A percentile compares a stretch with the other conserved stretches of the same genome.
Evolutionary conservation across 495 filamentous ascomycete genomes (phyloP).

Genomic region (Penicillium paradoxum): DNA sequence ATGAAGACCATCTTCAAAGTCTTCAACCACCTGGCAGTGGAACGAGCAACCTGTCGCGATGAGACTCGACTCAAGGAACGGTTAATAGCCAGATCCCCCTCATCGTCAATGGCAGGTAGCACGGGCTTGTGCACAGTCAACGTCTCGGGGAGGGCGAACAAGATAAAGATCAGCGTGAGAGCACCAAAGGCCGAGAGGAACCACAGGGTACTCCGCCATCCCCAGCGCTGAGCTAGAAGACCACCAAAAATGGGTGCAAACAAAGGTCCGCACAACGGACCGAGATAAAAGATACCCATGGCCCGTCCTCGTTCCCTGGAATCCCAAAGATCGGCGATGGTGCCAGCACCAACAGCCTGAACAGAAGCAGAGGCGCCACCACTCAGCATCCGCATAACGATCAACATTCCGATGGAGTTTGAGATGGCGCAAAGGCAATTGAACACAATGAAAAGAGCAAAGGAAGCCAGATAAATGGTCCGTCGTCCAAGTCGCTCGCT

Average conservation of each 20-base stretch:
- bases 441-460: conserved; percentile 74
- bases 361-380: conserved; percentile 85
- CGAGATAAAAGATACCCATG: conserved; percentile 93
- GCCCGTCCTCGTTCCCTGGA: conserved; percentile 70
- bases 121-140: conserved; percentile 31
- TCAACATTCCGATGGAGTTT: conserved; percentile 75
- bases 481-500: conserved; percentile 78
- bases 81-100: conserved; percentile 17
- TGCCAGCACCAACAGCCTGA: conserved; percentile 89
- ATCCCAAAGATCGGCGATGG: conserved; percentile 91
- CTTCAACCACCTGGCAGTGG: conserved; percentile 48
- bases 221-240: conserved; percentile 60
- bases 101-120: conserved; percentile 11
- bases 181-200: conserved; percentile 77
- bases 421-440: conserved; percentile 68
- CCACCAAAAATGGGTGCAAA: conserved; percentile 86
- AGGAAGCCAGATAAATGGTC: conserved; percentile 81
- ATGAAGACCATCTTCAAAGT: conserved; percentile 63
- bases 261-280: conserved; percentile 81
- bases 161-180: conserved; percentile 53
- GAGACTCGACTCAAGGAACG: conserved; percentile 51
- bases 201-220: conserved; percentile 86
- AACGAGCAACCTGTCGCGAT: conserved; percentile 56
- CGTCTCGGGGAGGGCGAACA: conserved; percentile 70
- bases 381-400: conserved; percentile 75